These are phyloP conservation scores for Morella rubra DNA, from an alignment of 306 rosid species.

Conservation along the genomic window DNA sequence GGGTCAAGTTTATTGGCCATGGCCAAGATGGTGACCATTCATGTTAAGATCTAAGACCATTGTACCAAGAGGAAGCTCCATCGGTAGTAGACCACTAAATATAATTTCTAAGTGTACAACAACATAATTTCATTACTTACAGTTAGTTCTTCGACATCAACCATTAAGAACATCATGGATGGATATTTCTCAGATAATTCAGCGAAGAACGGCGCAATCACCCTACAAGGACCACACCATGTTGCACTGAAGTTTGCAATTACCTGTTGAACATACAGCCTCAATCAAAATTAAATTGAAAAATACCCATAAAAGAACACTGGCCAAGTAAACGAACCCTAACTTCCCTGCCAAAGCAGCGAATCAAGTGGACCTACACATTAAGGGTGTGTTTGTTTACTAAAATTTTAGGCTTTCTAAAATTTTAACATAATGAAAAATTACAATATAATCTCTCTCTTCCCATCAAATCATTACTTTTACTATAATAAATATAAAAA, in stretches of 20 bases:
- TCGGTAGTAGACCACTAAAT: not conserved
- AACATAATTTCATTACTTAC: constrained; percentile 49
- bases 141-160: constrained; percentile 89
- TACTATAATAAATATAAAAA: no score
- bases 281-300: constrained; percentile 9
- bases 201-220: constrained; percentile 63
- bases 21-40: not conserved
- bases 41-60: constrained; percentile 2
- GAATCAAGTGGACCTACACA: constrained; percentile 17
- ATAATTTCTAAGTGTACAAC: not conserved
- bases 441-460: no score
- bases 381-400: no score
- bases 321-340: not conserved
- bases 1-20: not conserved
- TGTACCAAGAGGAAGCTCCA: not conserved
- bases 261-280: constrained; percentile 56
- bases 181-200: constrained; percentile 84
- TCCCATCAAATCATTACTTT: no score
- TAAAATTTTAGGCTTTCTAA: no score
- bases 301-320: not conserved
- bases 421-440: no score
- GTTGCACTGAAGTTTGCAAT: constrained; percentile 93
- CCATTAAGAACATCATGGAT: constrained; percentile 72
- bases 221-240: constrained; percentile 97
- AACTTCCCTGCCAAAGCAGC: not conserved